Base-by-base conservation (phyloP, 768 basidiomycete genomes). In the Kwoniella dendrophila region DNA sequence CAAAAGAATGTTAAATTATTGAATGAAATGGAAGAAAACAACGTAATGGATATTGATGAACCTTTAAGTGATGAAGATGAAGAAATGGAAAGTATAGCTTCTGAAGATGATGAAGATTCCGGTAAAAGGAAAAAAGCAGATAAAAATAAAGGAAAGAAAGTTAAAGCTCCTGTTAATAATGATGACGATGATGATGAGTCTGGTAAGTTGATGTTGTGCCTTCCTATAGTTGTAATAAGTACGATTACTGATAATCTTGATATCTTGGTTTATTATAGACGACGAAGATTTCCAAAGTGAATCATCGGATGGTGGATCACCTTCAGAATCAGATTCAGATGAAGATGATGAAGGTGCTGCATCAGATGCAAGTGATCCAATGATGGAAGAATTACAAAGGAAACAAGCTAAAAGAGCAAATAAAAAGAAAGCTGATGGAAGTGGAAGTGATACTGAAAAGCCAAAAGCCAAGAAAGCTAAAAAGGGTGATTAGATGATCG, bases 21-120 rank as follows among this genome's bases (percentile, higher is more conserved):
- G 85, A 95, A 92, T 78, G 92, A 95, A 84, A 92, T 93, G 85
- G 88, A 90, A 14, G 94, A 96, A 87, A 72, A n/a, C n/a, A n/a
- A 20, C 87, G 67, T 64, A 29, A 54, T 74, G 50, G 77, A 74
- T 30, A 68, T 69, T 1, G 83, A 90, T 70, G 79, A 90, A 79
- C 78, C 76, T 84, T 83, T 48, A 85, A 78, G 74, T 16, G 79
- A 76, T 7, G 79, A 85, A 24, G 87, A 80, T 20, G 73, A 75
- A 18, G 71, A 74, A 14, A 69, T 71, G 63, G 69, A 63, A 12
- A 68, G 66, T 45, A 68, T 76, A 18, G 59, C 81, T 22, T 86
- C 79, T 1, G 87, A 82, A 2, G 86, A 86, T 64, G 87, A 87
- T 51, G 89, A 63, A 89, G 90, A 72, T 89, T 90, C 89, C 12